These are phyloP conservation scores for Vachellia collinsii DNA, from an alignment of 306 rosid genomes.

Conservation along the genomic window DNA sequence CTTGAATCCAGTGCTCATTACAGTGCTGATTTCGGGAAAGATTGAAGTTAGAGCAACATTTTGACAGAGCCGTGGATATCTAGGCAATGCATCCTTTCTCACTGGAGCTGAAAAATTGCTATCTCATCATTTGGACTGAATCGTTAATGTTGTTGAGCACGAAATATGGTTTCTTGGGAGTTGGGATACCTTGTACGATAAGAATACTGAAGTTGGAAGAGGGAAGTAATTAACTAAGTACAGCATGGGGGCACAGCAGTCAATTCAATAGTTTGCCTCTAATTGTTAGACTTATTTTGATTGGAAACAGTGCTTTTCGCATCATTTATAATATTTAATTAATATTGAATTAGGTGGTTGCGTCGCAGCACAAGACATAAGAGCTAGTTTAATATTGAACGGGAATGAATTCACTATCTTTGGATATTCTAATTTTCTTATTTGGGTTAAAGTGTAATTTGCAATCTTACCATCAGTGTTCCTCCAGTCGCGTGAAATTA, in stretches of 20 bases:
- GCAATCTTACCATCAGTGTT: neutral
- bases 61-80: slow-evolving; percentile 45
- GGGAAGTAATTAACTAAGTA: slow-evolving; percentile 15
- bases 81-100: slow-evolving; percentile 49
- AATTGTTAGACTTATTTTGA: slow-evolving; percentile 6
- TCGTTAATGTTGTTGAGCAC: slow-evolving; percentile 28
- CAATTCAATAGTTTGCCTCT: slow-evolving; percentile 29
- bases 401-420: neutral
- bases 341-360: slow-evolving; percentile 11
- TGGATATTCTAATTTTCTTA: no score
- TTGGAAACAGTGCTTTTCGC: neutral
- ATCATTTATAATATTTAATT: slow-evolving; percentile 10
- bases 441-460: neutral
- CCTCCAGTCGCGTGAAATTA: no score
- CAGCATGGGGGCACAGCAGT: slow-evolving; percentile 23
- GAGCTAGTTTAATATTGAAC: neutral
- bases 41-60: slow-evolving; percentile 36
- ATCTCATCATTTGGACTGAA: slow-evolving; percentile 21
- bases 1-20: slow-evolving; percentile 92
- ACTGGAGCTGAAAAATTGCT: slow-evolving; percentile 23
- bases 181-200: slow-evolving; percentile 32
- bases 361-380: neutral
- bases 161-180: slow-evolving; percentile 13
- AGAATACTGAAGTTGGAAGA: slow-evolving; percentile 22
- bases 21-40: slow-evolving; percentile 84